These are phyloP conservation scores for Citrus inodora DNA, from an alignment of 345 rosid species.

Conservation along the genomic window DNA sequence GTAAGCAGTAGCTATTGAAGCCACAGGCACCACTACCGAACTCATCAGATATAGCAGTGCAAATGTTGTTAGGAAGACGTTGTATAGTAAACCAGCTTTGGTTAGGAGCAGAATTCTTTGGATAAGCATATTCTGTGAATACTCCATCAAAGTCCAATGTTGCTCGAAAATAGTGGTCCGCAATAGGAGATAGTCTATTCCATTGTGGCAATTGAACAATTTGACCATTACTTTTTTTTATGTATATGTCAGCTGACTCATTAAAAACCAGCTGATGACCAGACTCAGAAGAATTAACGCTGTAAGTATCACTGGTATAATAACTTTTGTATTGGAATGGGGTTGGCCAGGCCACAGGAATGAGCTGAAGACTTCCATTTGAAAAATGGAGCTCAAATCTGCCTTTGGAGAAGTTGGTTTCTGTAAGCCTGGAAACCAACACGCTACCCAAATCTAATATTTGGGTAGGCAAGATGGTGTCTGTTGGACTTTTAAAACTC, in stretches of 20 bases:
- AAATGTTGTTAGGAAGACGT: constrained; percentile 15
- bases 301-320: constrained; percentile 14
- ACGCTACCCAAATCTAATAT: constrained; percentile 13
- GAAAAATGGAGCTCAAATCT: constrained; percentile 24
- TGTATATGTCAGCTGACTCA: constrained; percentile 12
- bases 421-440: constrained; percentile 14
- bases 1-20: constrained; percentile 23
- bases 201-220: background rate
- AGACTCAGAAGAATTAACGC: background rate
- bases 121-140: constrained; percentile 20
- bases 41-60: background rate
- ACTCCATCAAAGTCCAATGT: constrained; percentile 27
- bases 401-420: constrained; percentile 20
- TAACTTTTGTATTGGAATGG: constrained; percentile 6
- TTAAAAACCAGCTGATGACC: constrained; percentile 18
- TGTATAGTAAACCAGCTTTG: background rate
- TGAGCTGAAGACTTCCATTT: constrained; percentile 20
- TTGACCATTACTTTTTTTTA: background rate
- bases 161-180: constrained; percentile 19
- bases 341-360: constrained; percentile 16
- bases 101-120: constrained; percentile 3
- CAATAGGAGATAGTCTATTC: background rate
- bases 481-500: constrained; percentile 35
- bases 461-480: constrained; percentile 41
- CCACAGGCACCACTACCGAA: constrained; percentile 24